phyloP scores from a whole-genome alignment of 495 filamentous ascomycete species.

The Penicillium mononematosum region DNA sequence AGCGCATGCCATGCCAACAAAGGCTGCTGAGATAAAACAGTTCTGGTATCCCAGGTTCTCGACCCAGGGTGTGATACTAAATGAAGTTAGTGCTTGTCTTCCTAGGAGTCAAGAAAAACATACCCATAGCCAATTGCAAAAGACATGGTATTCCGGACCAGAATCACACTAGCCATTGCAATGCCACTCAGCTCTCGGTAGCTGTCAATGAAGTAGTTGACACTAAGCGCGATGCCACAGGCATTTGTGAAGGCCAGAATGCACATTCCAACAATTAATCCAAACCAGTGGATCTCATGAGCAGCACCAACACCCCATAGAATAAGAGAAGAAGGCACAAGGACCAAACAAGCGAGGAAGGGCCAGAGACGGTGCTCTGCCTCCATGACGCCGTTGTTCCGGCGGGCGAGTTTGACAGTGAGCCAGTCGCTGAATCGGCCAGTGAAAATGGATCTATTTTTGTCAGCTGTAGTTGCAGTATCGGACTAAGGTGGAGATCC shows the following conservation, averaged over 20 bases:
- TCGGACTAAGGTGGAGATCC: constrained; percentile 10
- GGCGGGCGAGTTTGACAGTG: constrained; percentile 55
- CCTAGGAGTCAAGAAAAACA: constrained; percentile 11
- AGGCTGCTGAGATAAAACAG: constrained; percentile 62
- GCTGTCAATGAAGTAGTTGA: constrained; percentile 63
- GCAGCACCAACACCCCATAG: constrained; percentile 71
- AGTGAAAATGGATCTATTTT: constrained; percentile 43
- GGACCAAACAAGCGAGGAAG: constrained; percentile 51
- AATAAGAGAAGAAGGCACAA: constrained; percentile 57
- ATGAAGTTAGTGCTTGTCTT: constrained; percentile 8
- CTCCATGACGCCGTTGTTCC: constrained; percentile 62
- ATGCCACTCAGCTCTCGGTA: constrained; percentile 64
- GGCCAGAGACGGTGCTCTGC: constrained; percentile 65
- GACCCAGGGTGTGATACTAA: constrained; percentile 64
- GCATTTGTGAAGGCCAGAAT: constrained; percentile 57
- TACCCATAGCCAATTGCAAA: constrained; percentile 58
- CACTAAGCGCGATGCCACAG: constrained; percentile 57
- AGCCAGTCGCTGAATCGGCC: constrained; percentile 60
- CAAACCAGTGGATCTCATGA: constrained; percentile 60
- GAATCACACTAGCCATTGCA: constrained; percentile 61
- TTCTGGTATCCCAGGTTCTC: constrained; percentile 59
- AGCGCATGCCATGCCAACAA: constrained; percentile 56
- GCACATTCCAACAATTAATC: constrained; percentile 62
- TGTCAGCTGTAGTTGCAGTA: constrained; percentile 2
- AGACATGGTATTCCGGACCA: constrained; percentile 66